Evolutionary conservation across 805 yeast genomes (phyloP).

Genomic region (Candida coleopterorum): DNA sequence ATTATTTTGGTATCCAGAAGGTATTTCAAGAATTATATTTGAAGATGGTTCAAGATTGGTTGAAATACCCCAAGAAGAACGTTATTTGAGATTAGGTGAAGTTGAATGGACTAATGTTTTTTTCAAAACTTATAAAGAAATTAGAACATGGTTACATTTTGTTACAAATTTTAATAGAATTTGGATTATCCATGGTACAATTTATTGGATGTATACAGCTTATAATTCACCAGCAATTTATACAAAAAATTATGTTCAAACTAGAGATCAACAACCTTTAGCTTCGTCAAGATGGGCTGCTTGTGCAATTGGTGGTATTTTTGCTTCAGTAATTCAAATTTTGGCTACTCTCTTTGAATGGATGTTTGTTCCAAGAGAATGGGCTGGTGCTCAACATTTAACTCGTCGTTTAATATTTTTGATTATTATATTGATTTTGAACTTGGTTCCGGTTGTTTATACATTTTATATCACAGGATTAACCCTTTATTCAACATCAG

Average conservation of each 20-base stretch:
- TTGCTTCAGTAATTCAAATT: conserved; percentile 79
- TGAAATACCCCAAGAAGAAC: conserved; percentile 84
- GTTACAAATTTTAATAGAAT: conserved; percentile 95
- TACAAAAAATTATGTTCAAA: conserved; percentile 81
- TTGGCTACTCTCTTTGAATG: conserved; percentile 88
- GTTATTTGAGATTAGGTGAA: conserved; percentile 86
- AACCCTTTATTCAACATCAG: conserved; percentile 61
- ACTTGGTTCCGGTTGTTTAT: conserved; percentile 83
- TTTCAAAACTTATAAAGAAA: conserved; percentile 92
- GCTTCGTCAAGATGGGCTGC: conserved; percentile 92
- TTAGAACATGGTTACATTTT: conserved; percentile 96
- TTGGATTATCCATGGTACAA: conserved; percentile 88
- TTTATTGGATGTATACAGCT: conserved; percentile 94
- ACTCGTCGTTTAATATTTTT: conserved; percentile 81
- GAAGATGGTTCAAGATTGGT: conserved; percentile 91
- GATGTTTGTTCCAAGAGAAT: conserved; percentile 93
- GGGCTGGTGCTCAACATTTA: conserved; percentile 99
- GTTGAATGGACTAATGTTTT: conserved; percentile 89
- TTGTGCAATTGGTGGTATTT: conserved; percentile 85
- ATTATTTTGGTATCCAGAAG: conserved; percentile 99
- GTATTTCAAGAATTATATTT: conserved; percentile 85
- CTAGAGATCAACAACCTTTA: conserved; percentile 79
- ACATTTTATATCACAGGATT: conserved; percentile 78
- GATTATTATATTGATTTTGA: conserved; percentile 57
- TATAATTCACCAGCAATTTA: conserved; percentile 89